A percentile compares a stretch with the other conserved stretches of the same genome.
Conservation (phyloP, 1,284 basidiomycete genomes). For the Leccinum variabile region DNA sequence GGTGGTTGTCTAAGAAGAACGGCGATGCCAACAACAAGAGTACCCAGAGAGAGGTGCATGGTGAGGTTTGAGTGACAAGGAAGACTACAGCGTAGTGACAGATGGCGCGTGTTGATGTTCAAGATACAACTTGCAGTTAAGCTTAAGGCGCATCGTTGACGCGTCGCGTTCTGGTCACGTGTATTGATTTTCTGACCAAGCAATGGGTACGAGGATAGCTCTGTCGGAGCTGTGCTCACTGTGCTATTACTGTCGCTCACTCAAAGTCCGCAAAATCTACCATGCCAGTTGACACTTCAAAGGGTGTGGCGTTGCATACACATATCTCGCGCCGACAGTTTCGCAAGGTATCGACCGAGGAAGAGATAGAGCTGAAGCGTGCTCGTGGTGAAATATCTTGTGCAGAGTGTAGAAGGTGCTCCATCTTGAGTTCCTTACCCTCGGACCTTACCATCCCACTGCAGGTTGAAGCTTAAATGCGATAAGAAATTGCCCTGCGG, state of each 20-base stretch:
- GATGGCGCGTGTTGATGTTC: background rate
- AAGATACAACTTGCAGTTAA: background rate
- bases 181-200: conserved; percentile 29
- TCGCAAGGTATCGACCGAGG: conserved; percentile 46
- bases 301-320: conserved; percentile 20
- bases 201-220: background rate
- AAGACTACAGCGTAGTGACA: background rate
- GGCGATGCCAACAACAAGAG: conserved; percentile 14
- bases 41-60: conserved; percentile 20
- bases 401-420: conserved; percentile 52
- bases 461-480: conserved; percentile 66
- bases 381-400: conserved; percentile 59
- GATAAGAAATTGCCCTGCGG: conserved; percentile 61
- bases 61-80: background rate
- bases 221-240: background rate
- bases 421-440: background rate
- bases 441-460: conserved; percentile 5
- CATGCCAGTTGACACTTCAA: conserved; percentile 35
- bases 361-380: conserved; percentile 52
- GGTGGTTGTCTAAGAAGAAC: conserved; percentile 18
- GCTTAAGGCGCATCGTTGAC: background rate
- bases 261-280: background rate
- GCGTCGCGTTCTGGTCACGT: conserved; percentile 31
- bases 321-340: conserved; percentile 36
- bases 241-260: background rate